Base-by-base conservation (phyloP, 345 rosid genomes). In the Reutealis trisperma region DNA sequence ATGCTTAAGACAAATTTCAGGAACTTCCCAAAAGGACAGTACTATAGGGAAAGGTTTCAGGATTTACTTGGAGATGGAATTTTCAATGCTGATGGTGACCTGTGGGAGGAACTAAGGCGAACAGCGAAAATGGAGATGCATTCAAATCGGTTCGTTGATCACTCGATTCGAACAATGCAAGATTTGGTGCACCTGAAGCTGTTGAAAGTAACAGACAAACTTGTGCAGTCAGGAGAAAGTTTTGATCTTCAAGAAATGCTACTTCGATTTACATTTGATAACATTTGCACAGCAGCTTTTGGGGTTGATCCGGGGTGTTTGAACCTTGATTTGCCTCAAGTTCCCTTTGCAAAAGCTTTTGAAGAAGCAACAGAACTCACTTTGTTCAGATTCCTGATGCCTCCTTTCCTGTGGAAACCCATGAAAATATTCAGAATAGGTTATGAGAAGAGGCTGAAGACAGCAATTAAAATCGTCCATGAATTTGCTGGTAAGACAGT, bases 161-260 rank as follows among this genome's bases (percentile, higher is more conserved):
- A 89, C 70, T 90, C 94, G 1, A 63, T 85, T 47, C 67, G 70
- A 57, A 81, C 94, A 1, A 78, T 88, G 71, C 85, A 83, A 57
- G 85, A 88, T 57, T 70, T 91, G 75, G 88, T 92, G 58, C 78
- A 87, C 37, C 73, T 81, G 57, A 94, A 91, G 89, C 86, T 92
- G 42, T 71, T 92, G 77, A 85, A 67, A 68, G 67, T 94, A 21
- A 73, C 86, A 16, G 86, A 84, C 71, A 85, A 77, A 70, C 59
- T 87, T 58, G 77, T 79, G 0, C 60, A 66, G 45, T 76, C 91
- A 24, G 84, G 87, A 25, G 79, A 82, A 1, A 70, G 77, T 27
- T 85, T 92, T 58, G 94, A 94, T 84, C 84, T 92, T n/a, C 97
- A 94, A 80, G 94, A 90, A 37, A 71, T 94, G 55, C 84, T 94